Conservation (phyloP, 257 asterid genomes). For the Solanum neorickii region DNA sequence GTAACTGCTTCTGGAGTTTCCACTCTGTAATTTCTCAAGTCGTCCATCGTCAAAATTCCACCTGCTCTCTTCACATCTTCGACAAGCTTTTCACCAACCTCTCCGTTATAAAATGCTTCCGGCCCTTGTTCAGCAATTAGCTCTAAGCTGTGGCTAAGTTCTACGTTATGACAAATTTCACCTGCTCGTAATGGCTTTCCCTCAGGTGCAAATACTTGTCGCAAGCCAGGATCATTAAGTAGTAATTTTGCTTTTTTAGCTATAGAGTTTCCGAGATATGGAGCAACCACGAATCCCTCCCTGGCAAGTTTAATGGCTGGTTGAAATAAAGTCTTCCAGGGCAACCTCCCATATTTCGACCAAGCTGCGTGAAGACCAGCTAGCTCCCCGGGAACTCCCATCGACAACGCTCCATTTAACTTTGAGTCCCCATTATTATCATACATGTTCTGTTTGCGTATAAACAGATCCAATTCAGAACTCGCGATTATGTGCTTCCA, state of each 20-base stretch:
- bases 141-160: slow-evolving; percentile 60
- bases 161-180: slow-evolving; percentile 60
- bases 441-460: slow-evolving; percentile 60
- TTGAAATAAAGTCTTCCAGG: slow-evolving; percentile 57
- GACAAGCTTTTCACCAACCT: slow-evolving; percentile 50
- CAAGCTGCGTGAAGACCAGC: slow-evolving; percentile 88
- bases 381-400: slow-evolving; percentile 89
- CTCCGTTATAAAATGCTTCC: slow-evolving; percentile 58
- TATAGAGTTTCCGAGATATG: slow-evolving; percentile 38
- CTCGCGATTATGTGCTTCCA: background rate
- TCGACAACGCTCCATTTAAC: slow-evolving; percentile 48
- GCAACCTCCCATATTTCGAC: slow-evolving; percentile 57
- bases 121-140: slow-evolving; percentile 74
- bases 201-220: slow-evolving; percentile 57
- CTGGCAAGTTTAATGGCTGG: slow-evolving; percentile 75
- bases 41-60: slow-evolving; percentile 78
- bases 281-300: slow-evolving; percentile 61
- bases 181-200: slow-evolving; percentile 57
- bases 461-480: background rate
- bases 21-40: slow-evolving; percentile 56
- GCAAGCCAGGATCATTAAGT: slow-evolving; percentile 53
- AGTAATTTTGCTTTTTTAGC: slow-evolving; percentile 13
- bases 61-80: slow-evolving; percentile 62
- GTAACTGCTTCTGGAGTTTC: slow-evolving; percentile 38
- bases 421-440: slow-evolving; percentile 36